phyloP scores from a whole-genome alignment of 371 early-diverging fungal genomes.

The Rhizomucor pusillus region DNA sequence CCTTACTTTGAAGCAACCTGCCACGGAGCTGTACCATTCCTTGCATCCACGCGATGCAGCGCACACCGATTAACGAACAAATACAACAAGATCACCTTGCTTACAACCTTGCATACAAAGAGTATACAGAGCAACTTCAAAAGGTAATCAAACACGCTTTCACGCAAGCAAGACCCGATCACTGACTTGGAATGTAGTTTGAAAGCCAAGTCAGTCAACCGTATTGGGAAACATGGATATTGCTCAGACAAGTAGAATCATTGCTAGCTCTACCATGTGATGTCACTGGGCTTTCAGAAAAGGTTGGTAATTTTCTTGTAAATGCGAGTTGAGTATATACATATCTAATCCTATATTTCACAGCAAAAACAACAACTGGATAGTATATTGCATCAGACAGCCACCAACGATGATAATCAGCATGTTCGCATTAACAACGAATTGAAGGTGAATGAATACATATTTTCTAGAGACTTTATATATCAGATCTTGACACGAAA shows the following conservation, averaged over 20 bases:
- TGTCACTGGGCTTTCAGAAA: not conserved
- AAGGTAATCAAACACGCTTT: not conserved
- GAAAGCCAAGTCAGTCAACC: constrained; percentile 1
- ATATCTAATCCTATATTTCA: not conserved
- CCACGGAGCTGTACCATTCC: not conserved
- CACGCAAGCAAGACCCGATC: not conserved
- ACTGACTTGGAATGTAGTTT: not conserved
- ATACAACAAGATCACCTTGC: not conserved
- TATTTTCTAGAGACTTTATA: not conserved
- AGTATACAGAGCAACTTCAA: not conserved
- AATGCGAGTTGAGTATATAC: not conserved
- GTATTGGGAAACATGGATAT: constrained; percentile 8
- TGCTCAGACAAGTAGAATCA: constrained; percentile 4
- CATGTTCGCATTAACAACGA: not conserved
- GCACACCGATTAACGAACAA: not conserved
- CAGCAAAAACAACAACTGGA: constrained; percentile 2
- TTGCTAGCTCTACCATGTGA: constrained; percentile 1
- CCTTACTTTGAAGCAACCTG: not conserved
- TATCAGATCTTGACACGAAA: not conserved
- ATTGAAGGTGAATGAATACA: not conserved
- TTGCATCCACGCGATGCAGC: not conserved
- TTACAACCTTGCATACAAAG: not conserved
- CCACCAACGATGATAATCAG: not conserved
- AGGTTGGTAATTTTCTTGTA: not conserved
- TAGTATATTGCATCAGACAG: not conserved